A percentile compares a stretch with the other conserved stretches of the same genome.
Conservation (phyloP, 768 basidiomycete genomes). For the Hortiboletus flavorubellus region DNA sequence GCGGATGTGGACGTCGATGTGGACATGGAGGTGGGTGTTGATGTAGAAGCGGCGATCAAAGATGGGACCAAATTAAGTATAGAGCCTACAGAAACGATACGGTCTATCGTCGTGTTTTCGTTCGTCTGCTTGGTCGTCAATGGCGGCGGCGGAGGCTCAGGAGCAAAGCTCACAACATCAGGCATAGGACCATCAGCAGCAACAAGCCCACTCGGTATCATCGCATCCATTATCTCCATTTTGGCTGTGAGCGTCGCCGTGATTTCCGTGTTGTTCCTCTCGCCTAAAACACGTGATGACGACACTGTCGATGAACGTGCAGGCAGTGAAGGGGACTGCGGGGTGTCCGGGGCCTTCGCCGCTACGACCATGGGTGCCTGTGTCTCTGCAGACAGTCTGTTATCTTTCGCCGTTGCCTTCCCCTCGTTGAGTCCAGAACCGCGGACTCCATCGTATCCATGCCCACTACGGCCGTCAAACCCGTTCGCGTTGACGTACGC, state of each 20-base stretch:
- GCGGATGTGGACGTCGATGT: constrained; percentile 23
- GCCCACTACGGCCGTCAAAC: background rate
- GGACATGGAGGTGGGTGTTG: constrained; percentile 16
- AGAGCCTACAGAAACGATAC: background rate
- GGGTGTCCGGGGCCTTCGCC: background rate
- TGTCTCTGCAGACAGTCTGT: background rate
- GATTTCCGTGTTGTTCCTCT: background rate
- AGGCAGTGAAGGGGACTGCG: background rate
- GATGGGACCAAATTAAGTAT: background rate
- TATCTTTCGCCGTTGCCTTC: background rate
- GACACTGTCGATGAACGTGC: background rate
- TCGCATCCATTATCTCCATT: constrained; percentile 24
- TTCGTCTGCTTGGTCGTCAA: constrained; percentile 23
- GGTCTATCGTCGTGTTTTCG: constrained; percentile 10
- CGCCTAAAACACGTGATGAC: constrained; percentile 1
- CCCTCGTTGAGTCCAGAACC: background rate
- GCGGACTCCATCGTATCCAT: background rate
- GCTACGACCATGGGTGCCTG: background rate
- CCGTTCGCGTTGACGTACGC: background rate
- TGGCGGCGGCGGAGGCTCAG: constrained; percentile 33
- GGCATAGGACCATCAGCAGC: constrained; percentile 17
- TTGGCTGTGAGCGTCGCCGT: constrained; percentile 21
- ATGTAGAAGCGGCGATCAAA: constrained; percentile 9
- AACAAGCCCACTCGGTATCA: constrained; percentile 19
- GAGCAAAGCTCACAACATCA: constrained; percentile 26